phyloP scores from a whole-genome alignment of 352 stramenopile species.

The Pythium rishiriense region DNA sequence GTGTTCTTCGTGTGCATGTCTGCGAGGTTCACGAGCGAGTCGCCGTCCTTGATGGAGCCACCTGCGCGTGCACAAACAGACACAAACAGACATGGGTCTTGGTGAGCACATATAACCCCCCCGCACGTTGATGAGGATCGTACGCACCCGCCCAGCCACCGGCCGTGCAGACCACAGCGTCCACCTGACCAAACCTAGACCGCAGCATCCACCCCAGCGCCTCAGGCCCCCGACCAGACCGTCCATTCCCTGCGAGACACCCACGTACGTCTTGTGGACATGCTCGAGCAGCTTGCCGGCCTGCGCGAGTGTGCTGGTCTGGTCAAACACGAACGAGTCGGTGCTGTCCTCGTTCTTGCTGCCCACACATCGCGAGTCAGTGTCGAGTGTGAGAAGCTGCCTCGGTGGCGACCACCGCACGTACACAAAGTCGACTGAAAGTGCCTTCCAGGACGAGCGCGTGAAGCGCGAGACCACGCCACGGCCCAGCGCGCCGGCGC shows the following conservation, averaged over 20 bases:
- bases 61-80: conserved; percentile 22
- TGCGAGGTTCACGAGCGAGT: conserved; percentile 60
- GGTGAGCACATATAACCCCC: no score
- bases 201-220: no score
- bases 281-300: conserved; percentile 52
- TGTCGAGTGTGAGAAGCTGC: background rate
- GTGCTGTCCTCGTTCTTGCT: conserved; percentile 56
- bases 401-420: conserved; percentile 2
- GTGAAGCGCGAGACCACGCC: conserved; percentile 63
- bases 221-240: background rate
- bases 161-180: conserved; percentile 79
- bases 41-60: conserved; percentile 64
- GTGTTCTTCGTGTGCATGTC: conserved; percentile 83
- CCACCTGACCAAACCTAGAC: conserved; percentile 51
- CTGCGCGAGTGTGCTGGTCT: conserved; percentile 49
- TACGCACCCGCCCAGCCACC: conserved; percentile 68
- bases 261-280: conserved; percentile 44
- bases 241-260: background rate
- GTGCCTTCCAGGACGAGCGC: conserved; percentile 61
- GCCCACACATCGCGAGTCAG: background rate
- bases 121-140: no score
- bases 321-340: conserved; percentile 49
- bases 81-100: no score
- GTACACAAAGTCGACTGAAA: conserved; percentile 70
- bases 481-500: conserved; percentile 70